Base-by-base conservation (phyloP, 257 asterid species). In the Cruciata laevipes region DNA sequence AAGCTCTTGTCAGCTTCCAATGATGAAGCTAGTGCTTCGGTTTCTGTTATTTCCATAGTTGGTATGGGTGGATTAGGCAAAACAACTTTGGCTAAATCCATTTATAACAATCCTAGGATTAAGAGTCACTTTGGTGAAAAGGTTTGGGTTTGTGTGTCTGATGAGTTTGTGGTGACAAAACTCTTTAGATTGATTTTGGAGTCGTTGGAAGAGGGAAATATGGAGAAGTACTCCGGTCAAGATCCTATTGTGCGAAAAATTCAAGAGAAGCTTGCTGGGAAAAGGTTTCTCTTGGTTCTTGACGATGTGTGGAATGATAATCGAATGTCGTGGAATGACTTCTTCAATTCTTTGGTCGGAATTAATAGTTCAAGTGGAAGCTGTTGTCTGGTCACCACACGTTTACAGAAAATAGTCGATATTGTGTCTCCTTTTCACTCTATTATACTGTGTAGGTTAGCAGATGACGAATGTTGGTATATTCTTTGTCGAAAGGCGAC, bases 1-100 rank as follows among this genome's bases (percentile, higher is more conserved):
- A 42, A 11, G 49, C 10, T 42, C 17, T 12, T 42, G 3, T 42
- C 49, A 0, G 49, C 0, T 10, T 11, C 49, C 4, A 42, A 0
- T 0, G 16, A 16, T 1, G 11, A 3, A n/a, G n/a, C n/a, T n/a
- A n/a, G n/a, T 40, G 49, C 49, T 40, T 40, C 49, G 9, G 23
- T 58, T 24, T 58, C 63, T 11, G 25, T 25, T 58, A 5, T 58
- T 58, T 31, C 13, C 33, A 58, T 58, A 0, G 33, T 27, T 23
- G 63, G 63, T 14, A 5, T 14, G 63, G 25, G 63, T 12, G 63
- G 63, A 13, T 58, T 58, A 17, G 63, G 63, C 10, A 58, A 58
- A 25, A 24, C 63, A 24, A 24, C 35, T 24, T 14, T 58, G 20
- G 63, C 63, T 13, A 58, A 58, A 24, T n/a, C 12, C 4, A 7